A percentile compares a stretch with the other conserved stretches of the same genome.
Evolutionary conservation across 1,139 yeast species (phyloP).

Genomic region (Candida neerlandica): DNA sequence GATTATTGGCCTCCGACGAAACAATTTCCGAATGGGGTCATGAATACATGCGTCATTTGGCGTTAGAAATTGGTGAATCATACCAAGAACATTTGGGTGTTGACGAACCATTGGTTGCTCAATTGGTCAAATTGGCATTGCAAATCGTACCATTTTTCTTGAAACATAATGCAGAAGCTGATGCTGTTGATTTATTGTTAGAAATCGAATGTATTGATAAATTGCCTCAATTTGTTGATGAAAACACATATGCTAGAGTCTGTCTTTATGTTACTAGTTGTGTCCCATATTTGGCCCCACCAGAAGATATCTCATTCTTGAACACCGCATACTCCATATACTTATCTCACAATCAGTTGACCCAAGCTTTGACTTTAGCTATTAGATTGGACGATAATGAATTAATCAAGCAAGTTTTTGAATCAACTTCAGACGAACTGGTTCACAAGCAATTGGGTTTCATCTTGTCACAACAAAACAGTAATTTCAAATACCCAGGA

Average conservation of each 20-base stretch:
- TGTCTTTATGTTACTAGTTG: conserved; percentile 95
- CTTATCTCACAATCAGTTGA: conserved; percentile 72
- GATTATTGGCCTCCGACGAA: conserved; percentile 63
- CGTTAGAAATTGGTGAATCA: conserved; percentile 90
- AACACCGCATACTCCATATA: conserved; percentile 91
- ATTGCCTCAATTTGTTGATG: conserved; percentile 82
- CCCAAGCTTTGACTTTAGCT: conserved; percentile 90
- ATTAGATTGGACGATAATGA: conserved; percentile 84
- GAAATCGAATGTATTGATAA: conserved; percentile 88
- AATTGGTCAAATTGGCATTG: conserved; percentile 66
- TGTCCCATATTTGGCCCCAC: conserved; percentile 93
- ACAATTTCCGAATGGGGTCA: conserved; percentile 94
- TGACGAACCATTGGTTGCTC: conserved; percentile 44
- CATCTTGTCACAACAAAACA: conserved; percentile 84
- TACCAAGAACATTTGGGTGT: conserved; percentile 68
- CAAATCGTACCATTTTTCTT: conserved; percentile 88
- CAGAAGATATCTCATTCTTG: conserved; percentile 85
- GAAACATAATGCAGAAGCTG: conserved; percentile 97
- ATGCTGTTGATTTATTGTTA: conserved; percentile 89
- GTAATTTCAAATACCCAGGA: conserved; percentile 65
- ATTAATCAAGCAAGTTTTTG: conserved; percentile 77
- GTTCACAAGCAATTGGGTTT: conserved; percentile 90
- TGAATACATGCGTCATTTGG: conserved; percentile 93
- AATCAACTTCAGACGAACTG: conserved; percentile 67
- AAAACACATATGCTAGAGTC: conserved; percentile 81